These are phyloP conservation scores for Coemansia sp. DNA, from an alignment of 192 early-diverging fungal genomes.

Conservation along the genomic window DNA sequence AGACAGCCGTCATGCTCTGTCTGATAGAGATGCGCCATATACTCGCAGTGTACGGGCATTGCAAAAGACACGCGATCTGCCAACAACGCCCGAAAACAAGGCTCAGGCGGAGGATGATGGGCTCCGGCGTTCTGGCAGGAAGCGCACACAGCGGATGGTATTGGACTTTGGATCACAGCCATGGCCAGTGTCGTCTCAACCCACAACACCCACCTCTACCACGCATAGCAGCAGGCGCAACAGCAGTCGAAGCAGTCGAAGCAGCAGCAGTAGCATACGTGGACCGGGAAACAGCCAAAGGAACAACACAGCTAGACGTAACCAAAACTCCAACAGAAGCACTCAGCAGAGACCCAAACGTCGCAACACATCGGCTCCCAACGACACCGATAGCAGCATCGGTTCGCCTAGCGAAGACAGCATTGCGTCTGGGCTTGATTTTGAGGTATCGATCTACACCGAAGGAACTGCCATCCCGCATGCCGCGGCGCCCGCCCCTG, in stretches of 20 bases:
- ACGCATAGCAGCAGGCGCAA: not conserved
- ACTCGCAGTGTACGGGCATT: not conserved
- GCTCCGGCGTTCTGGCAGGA: conserved; percentile 7
- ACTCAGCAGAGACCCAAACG: conserved; percentile 4
- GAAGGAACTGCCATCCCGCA: conserved; percentile 20
- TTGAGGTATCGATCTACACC: conserved; percentile 29
- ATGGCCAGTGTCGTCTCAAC: not conserved
- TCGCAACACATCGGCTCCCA: not conserved
- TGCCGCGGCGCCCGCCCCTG: not conserved
- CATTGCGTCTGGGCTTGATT: conserved; percentile 20
- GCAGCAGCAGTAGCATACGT: not conserved
- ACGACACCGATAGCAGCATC: conserved; percentile 1
- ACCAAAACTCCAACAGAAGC: not conserved
- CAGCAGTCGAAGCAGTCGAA: not conserved
- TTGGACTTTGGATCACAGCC: not conserved
- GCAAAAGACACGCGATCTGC: not conserved
- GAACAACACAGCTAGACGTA: not conserved
- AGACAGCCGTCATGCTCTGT: too few species aligned
- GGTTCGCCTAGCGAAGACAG: conserved; percentile 5
- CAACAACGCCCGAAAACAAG: not conserved
- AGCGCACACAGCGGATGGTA: not conserved
- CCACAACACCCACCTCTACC: not conserved
- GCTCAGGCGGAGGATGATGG: not conserved
- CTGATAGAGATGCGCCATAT: not conserved
- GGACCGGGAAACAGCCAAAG: not conserved